phyloP scores from a whole-genome alignment of 2,329 filamentous ascomycete genomes.

The Colletotrichum higginsianum region DNA sequence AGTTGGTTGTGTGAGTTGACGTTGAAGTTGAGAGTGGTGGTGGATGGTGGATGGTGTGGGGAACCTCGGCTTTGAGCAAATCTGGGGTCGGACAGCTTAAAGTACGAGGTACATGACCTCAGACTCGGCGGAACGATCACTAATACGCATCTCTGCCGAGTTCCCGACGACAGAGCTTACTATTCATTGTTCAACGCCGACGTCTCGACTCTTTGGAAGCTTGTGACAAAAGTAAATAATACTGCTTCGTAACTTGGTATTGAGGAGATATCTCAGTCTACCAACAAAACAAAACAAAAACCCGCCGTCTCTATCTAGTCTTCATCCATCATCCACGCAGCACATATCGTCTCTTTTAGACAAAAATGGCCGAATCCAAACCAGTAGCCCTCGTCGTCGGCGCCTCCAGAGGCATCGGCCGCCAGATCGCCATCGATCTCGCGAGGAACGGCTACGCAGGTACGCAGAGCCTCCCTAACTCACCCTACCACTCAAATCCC shows the following conservation, averaged over 20 bases:
- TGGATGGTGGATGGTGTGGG: slow-evolving; percentile 15
- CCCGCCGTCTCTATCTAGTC: no score
- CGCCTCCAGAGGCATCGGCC: slow-evolving; percentile 84
- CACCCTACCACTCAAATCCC: background rate
- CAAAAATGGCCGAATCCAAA: slow-evolving; percentile 36
- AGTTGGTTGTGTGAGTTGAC: background rate
- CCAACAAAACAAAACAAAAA: no score
- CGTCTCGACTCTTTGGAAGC: background rate
- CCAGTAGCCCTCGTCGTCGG: slow-evolving; percentile 80
- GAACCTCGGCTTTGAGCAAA: slow-evolving; percentile 35
- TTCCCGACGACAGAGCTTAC: slow-evolving; percentile 15
- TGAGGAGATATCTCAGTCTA: no score
- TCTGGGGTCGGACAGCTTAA: slow-evolving; percentile 30
- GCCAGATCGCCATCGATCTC: slow-evolving; percentile 84
- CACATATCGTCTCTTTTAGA: background rate
- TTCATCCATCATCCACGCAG: background rate
- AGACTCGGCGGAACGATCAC: slow-evolving; percentile 16
- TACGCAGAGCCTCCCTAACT: slow-evolving; percentile 52
- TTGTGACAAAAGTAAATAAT: background rate
- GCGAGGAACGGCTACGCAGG: slow-evolving; percentile 80
- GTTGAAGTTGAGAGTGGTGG: slow-evolving; percentile 13
- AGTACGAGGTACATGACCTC: background rate
- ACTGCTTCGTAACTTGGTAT: background rate
- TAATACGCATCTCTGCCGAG: slow-evolving; percentile 31
- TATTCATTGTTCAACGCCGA: background rate